Conservation (phyloP, 164 flowering plant genomes). For the Nymphaea thermarum region DNA sequence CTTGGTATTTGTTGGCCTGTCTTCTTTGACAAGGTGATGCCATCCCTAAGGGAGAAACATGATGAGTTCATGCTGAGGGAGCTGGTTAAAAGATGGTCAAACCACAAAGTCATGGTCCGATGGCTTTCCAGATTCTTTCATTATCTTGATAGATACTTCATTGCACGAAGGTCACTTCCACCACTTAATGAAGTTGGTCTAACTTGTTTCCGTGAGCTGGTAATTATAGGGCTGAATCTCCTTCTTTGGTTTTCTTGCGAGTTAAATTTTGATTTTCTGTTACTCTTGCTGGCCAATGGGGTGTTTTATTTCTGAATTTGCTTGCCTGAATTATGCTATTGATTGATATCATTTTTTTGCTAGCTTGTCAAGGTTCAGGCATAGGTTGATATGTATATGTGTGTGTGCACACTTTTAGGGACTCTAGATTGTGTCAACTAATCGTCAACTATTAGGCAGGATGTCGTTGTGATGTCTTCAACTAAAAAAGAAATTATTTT, state of each 20-base stretch:
- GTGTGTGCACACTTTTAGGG: too few species aligned
- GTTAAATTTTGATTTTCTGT: neutral
- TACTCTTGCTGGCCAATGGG: neutral
- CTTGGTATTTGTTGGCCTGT: neutral
- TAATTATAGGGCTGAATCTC: conserved; percentile 8
- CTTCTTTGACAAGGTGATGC: conserved; percentile 47
- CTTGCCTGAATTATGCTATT: neutral
- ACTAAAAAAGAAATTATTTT: too few species aligned
- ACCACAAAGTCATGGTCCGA: conserved; percentile 92
- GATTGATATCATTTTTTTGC: too few species aligned
- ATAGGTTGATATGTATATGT: too few species aligned
- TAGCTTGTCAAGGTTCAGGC: too few species aligned
- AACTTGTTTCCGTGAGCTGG: conserved; percentile 86
- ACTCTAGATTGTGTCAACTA: too few species aligned
- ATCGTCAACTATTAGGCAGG: too few species aligned
- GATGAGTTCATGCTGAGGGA: conserved; percentile 94
- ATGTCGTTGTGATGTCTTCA: too few species aligned
- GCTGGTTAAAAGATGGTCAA: conserved; percentile 88
- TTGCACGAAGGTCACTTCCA: conserved; percentile 82
- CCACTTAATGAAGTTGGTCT: conserved; percentile 87
- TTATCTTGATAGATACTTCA: conserved; percentile 85
- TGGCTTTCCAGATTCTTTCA: conserved; percentile 93
- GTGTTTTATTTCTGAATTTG: too few species aligned
- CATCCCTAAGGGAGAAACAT: conserved; percentile 83
- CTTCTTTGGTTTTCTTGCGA: neutral